Base-by-base conservation (phyloP, 805 yeast species). In the Wickerhamia fluorescens region DNA sequence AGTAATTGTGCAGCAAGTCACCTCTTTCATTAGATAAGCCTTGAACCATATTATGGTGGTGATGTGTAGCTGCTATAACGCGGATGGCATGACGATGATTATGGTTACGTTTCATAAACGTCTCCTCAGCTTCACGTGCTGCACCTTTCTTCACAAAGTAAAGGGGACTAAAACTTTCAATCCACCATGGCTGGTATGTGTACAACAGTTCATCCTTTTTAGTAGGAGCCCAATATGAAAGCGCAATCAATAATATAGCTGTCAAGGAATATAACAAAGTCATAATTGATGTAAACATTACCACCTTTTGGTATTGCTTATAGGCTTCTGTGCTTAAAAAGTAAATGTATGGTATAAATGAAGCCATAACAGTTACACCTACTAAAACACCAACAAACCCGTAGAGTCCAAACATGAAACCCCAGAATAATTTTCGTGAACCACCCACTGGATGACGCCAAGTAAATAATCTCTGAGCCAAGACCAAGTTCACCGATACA, bases 141-240 rank as follows among this genome's bases (percentile, higher is more conserved):
- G 51, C 51, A 7, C 41, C 42, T 9, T 28, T 27, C 29, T 37
- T 28, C 19, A 43, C 47, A 32, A 42, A 46, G 36, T 46, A 44
- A 9, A 41, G 36, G 3, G 43, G 42, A 10, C 28, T n/a, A 28
- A 46, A 46, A 9, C 35, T 28, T 18, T 44, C 42, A 19, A 44
- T 43, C 48, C 49, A 46, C 51, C 51, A 46, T 3, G 51, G 48
- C 24, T 44, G 51, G 30, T 39, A 46, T 3, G 51, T 46, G 29
- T 41, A 41, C 28, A 42, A 34, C 20, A 24, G 32, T 20, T 43
- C 44, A 34, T 44, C 51, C 37, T 44, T 44, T 20, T 30, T 27
- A 20, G 49, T 41, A 15, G 48, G 48, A 14, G 38, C 33, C 42
- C 45, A 42, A 33, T 35, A 42, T n/a, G 51, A 35, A 26, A 44